Evolutionary conservation across 2,329 filamentous ascomycete genomes (phyloP), one percentile per base, ranked within the genome.

Genomic region (Penicillium janthinellum): DNA sequence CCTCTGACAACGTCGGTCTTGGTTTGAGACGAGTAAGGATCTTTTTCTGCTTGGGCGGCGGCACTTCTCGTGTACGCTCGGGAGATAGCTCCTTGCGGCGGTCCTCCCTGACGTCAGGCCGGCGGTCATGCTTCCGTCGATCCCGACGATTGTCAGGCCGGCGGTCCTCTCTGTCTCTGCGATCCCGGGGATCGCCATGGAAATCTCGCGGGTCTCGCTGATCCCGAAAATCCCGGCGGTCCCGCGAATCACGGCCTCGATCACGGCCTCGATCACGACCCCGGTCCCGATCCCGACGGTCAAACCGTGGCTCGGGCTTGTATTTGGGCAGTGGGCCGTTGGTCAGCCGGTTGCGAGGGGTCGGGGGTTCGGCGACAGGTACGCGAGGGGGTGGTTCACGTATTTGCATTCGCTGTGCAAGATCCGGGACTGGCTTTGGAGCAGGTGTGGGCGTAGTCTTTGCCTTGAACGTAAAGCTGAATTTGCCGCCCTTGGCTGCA

Each of bases 401-500:
- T 44, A 70, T 64, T 55, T 75, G 79, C 81, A 78, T 80, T 66
- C 75, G 79, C 67, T 74, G 77, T 14, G 79, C 77, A 54, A 84
- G 67, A 60, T 83, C 83, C 42, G 79, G 71, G 44, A 84, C 82
- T 31, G 80, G 76, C 62, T 83, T 83, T 49, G 79, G 78, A 58
- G 82, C 80, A 62, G 83, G 79, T 28, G 80, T 78, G 20, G 88
- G 82, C 3, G 83, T 81, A 22, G 87, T 85, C 71, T 90, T 94
- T 58, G 88, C 85, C 73, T 97, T 97, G 76, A 98, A 92, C 1
- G 92, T 92, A 74, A 98, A 98, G 73, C 92, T 96, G 71, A 97
- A 96, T 77, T 94, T 95, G 47, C 87, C 86, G 2, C 80, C 79
- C 59, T 81, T 79, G 71, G 81, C 74, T 60, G 77, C 71, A 60